phyloP scores from a whole-genome alignment of 768 basidiomycete genomes.

The Suillus luteus region DNA sequence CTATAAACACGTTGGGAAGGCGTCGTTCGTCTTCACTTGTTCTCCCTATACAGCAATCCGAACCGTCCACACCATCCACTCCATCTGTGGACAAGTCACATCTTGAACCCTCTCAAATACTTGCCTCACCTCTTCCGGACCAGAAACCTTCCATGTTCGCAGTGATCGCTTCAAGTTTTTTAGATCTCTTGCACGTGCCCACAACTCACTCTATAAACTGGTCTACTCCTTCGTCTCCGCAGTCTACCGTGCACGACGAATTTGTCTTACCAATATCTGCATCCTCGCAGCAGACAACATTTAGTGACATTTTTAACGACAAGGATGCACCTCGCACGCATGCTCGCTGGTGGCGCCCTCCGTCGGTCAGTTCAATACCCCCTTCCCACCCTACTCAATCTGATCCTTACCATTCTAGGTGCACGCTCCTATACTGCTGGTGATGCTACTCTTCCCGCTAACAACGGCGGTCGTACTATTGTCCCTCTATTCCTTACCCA shows the following conservation, averaged over 20 bases:
- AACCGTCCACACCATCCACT: slow-evolving; percentile 16
- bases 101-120: slow-evolving; percentile 9
- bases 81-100: slow-evolving; percentile 9
- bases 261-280: slow-evolving; percentile 58
- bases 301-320: slow-evolving; percentile 45
- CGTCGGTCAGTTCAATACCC: slow-evolving; percentile 34
- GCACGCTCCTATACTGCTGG: slow-evolving; percentile 67
- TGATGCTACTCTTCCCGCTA: slow-evolving; percentile 68
- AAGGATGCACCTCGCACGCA: slow-evolving; percentile 34
- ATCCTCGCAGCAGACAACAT: slow-evolving; percentile 47
- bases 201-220: slow-evolving; percentile 41
- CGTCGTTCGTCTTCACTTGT: slow-evolving; percentile 54
- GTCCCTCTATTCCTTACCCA: slow-evolving; percentile 58
- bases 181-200: slow-evolving; percentile 53
- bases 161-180: slow-evolving; percentile 49
- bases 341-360: slow-evolving; percentile 33
- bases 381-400: slow-evolving; percentile 13
- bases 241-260: slow-evolving; percentile 41
- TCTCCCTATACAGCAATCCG: slow-evolving; percentile 30
- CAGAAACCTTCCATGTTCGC: slow-evolving; percentile 50
- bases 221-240: slow-evolving; percentile 50
- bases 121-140: slow-evolving; percentile 16
- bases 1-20: slow-evolving; percentile 55
- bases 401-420: slow-evolving; percentile 36
- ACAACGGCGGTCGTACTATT: slow-evolving; percentile 56